Percentiles rank a stretch among this genome's conserved stretches.
Conservation (phyloP, 2,329 filamentous ascomycete species). For the Gyromitra esculenta region DNA sequence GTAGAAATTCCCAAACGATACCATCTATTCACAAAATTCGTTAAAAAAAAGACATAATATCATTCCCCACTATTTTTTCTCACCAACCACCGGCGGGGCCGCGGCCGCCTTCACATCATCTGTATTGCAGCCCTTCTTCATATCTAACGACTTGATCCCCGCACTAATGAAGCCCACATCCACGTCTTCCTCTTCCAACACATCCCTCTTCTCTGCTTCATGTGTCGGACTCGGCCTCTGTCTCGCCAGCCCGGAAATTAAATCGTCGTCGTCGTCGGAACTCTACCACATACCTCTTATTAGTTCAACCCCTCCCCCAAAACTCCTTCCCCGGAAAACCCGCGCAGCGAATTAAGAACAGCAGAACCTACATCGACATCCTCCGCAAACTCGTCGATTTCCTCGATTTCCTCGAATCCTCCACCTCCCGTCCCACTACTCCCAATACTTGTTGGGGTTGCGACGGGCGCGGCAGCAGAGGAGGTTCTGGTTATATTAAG, state of each 20-base stretch:
- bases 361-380: constrained; percentile 50
- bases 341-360: constrained; percentile 8
- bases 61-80: constrained; percentile 19
- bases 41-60: constrained; percentile 20
- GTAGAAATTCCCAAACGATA: constrained; percentile 33
- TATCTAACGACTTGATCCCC: constrained; percentile 32
- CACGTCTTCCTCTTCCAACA: constrained; percentile 52
- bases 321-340: neutral
- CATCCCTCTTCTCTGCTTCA: constrained; percentile 50
- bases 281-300: constrained; percentile 37
- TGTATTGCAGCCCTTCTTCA: constrained; percentile 11
- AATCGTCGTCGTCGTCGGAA: constrained; percentile 53
- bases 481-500: constrained; percentile 47
- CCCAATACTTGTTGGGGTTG: neutral
- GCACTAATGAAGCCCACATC: constrained; percentile 51
- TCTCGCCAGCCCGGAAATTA: constrained; percentile 45
- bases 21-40: constrained; percentile 48
- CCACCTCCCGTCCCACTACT: constrained; percentile 16
- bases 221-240: constrained; percentile 48
- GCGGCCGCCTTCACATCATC: neutral
- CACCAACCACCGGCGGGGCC: neutral
- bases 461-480: constrained; percentile 15
- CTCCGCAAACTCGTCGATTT: constrained; percentile 45
- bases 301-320: constrained; percentile 15
- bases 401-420: constrained; percentile 48